Conservation (phyloP, 2,329 filamentous ascomycete genomes). For the Penicillium sp. region DNA sequence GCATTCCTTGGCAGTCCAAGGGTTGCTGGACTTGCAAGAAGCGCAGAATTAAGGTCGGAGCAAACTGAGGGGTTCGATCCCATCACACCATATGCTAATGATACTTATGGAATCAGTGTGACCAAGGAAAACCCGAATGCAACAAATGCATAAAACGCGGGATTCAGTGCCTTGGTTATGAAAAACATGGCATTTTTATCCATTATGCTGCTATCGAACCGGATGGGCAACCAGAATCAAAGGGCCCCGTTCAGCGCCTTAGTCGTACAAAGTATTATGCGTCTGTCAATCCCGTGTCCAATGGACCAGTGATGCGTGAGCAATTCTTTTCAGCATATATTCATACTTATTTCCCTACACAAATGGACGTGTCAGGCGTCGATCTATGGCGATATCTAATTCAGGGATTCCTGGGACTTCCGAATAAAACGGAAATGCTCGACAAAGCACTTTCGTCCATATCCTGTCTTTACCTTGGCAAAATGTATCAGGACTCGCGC, state of each 20-base stretch:
- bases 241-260: not conserved
- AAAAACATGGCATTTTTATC: slow-evolving; percentile 8
- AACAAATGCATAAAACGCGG: slow-evolving; percentile 7
- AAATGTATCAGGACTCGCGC: not conserved
- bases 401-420: not conserved
- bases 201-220: not conserved
- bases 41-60: slow-evolving; percentile 9
- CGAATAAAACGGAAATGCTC: slow-evolving; percentile 5
- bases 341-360: not conserved
- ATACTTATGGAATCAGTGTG: slow-evolving; percentile 1
- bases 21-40: slow-evolving; percentile 7
- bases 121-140: slow-evolving; percentile 10
- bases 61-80: not conserved
- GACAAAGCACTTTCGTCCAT: slow-evolving; percentile 4
- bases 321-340: slow-evolving; percentile 6
- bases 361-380: not conserved
- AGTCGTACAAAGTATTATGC: not conserved
- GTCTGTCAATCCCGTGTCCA: not conserved
- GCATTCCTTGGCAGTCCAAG: slow-evolving; percentile 13
- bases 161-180: slow-evolving; percentile 9
- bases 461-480: slow-evolving; percentile 7
- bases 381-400: slow-evolving; percentile 7
- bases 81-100: not conserved
- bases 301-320: slow-evolving; percentile 3
- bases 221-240: not conserved